Percentiles rank a stretch among this genome's conserved stretches.
These are phyloP conservation scores for Euclidium syriacum DNA, from an alignment of 345 rosid genomes.

Conservation along the genomic window DNA sequence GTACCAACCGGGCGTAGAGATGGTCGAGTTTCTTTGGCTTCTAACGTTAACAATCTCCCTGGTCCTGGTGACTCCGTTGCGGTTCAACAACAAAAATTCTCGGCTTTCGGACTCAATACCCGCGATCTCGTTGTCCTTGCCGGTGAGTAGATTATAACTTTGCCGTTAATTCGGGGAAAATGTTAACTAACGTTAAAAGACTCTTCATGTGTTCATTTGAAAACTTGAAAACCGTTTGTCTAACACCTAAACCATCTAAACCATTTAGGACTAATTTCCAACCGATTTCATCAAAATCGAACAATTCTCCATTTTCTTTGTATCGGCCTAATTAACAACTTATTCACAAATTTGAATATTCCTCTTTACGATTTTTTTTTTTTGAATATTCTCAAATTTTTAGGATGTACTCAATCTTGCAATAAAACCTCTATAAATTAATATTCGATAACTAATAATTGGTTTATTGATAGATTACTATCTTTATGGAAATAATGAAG, in stretches of 20 bases:
- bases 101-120: constrained; percentile 31
- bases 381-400: too few relatives aligned
- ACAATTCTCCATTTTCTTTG: not conserved
- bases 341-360: too few relatives aligned
- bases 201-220: not conserved
- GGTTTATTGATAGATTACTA: too few relatives aligned
- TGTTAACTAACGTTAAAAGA: not conserved
- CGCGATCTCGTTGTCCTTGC: constrained; percentile 49
- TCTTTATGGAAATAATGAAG: too few relatives aligned
- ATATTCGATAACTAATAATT: too few relatives aligned
- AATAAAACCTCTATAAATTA: too few relatives aligned
- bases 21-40: constrained; percentile 39
- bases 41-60: constrained; percentile 33
- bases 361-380: too few relatives aligned
- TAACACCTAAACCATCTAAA: not conserved
- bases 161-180: not conserved
- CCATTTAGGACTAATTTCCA: not conserved
- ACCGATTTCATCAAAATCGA: not conserved
- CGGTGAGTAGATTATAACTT: constrained; percentile 25
- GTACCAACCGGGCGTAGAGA: constrained; percentile 55
- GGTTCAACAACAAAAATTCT: constrained; percentile 39
- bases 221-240: not conserved
- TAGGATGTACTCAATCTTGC: too few relatives aligned
- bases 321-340: too few relatives aligned
- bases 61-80: constrained; percentile 36